Base-by-base conservation (phyloP, 2,329 filamentous ascomycete genomes). In the Stagonosporopsis chrysanthemi region DNA sequence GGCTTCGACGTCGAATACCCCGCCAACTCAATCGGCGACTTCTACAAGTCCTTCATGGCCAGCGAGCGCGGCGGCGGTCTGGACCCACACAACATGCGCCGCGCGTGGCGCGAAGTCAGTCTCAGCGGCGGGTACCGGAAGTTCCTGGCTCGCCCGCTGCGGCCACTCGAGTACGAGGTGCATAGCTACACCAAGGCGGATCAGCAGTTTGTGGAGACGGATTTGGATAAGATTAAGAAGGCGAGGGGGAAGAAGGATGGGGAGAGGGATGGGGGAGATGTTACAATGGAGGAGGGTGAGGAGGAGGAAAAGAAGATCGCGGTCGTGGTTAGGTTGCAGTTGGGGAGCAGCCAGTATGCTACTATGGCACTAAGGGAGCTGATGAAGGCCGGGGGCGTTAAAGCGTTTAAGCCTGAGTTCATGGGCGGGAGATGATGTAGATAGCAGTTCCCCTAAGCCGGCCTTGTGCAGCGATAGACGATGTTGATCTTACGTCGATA, bases 1-100 rank as follows among this genome's bases (percentile, higher is more conserved):
- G 95, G 95, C 17, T 97, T 88, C 79, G 92, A 97, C 67, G 86
- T 98, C 36, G 77, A 90, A 33, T 99, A 98, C 72, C 95, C 95
- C 0, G 74, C 82, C 22, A 98, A 99, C 74, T 86, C 86, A 33
- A 86, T 97, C 61, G 91, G 90, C n/a, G 82, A 86, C 3, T 96
- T 89, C 75, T 99, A 98, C 79, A 84, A 84, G 62, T 83, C 86
- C 2, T 96, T 97, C 78, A 99, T 99, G 96, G 85, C 79, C 29
- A 89, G 84, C 48, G 84, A 90, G 44, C 84, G 86, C 61, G 93
- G 95, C 60, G 94, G 94, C 11, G 79, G 81, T 1, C 82, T 99
- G 12, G 88, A 96, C 74, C 94, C 95, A 0, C 84, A 89, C 69
- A 83, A 92, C 61, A 98, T 99, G 95, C 88, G 91, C 12, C 86